phyloP scores from a whole-genome alignment of 2,329 filamentous ascomycete species.

The Myriosclerotinia curreyana region DNA sequence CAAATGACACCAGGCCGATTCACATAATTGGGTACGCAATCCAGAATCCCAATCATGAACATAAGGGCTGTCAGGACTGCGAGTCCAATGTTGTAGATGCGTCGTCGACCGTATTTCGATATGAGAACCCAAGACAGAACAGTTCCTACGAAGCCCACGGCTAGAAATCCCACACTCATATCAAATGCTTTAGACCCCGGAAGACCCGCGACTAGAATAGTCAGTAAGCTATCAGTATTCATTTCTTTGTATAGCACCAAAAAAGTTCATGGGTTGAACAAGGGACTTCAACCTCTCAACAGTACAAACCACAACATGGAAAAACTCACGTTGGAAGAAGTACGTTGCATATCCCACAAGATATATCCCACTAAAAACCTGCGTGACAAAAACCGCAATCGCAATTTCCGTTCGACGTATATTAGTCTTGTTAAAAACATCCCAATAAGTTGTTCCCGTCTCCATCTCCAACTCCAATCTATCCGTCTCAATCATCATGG shows the following conservation, averaged over 20 bases:
- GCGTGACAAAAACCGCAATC: conserved; percentile 56
- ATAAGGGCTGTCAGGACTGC: conserved; percentile 51
- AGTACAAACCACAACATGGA: not conserved
- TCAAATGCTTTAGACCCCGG: conserved; percentile 53
- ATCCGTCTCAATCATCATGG: conserved; percentile 56
- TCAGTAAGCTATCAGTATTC: not conserved
- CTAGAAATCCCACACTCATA: conserved; percentile 61
- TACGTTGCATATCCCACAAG: conserved; percentile 62
- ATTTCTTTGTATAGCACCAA: not conserved
- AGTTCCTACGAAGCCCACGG: conserved; percentile 58
- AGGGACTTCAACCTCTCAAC: not conserved
- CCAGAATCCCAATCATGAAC: conserved; percentile 44
- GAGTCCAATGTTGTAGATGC: conserved; percentile 60
- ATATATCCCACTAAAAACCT: conserved; percentile 61
- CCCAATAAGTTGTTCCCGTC: conserved; percentile 46
- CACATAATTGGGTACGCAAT: conserved; percentile 40
- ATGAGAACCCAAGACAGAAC: conserved; percentile 65
- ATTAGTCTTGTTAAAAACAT: conserved; percentile 53
- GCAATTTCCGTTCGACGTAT: conserved; percentile 51
- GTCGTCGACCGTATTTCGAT: conserved; percentile 58
- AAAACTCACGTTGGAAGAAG: conserved; percentile 48
- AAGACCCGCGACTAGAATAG: conserved; percentile 55
- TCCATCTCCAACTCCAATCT: conserved; percentile 48
- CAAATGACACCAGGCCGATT: conserved; percentile 29
- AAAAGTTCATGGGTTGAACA: not conserved